Evolutionary conservation across 805 yeast genomes (phyloP), one percentile per base, ranked within the genome.

Genomic region (Debaryomyces castellii): DNA sequence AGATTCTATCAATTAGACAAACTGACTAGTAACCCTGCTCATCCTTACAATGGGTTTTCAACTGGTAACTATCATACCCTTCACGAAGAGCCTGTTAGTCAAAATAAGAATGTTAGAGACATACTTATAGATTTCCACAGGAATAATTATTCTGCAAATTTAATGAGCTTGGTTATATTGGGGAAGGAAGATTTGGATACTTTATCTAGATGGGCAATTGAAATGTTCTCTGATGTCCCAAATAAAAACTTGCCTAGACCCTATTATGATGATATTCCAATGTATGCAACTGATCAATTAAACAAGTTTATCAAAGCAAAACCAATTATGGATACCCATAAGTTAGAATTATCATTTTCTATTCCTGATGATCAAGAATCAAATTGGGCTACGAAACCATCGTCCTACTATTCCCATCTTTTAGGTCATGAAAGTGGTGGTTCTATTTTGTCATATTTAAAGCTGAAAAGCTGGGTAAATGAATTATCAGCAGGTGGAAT

Each of bases 391-490:
- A 75, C 77, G 20, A 81, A 81, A 53, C 96, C 97, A 0, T 75
- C 80, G 5, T 80, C 76, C 45, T 87, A 89, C 64, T 77, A 71
- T 52, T 80, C 91, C 17, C 97, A 94, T 63, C 71, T 94, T 43
- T 69, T 92, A 40, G 98, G 98, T 34, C 98, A 92, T 64, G 99
- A 92, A 68, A 87, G 94, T 40, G 76, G 83, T 40, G 98, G 98
- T 1, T 89, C 97, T 1, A 63, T 92, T 16, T 72, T 89, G 28
- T 78, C 83, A 45, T 77, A 74, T 51, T 77, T 92, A 52, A 92
- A 89, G 66, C 70, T 77, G 51, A 59, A 58, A 46, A 87, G 91
- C 11, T 87, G 91, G 89, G 96, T 92, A 5, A 85, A 80, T 53
- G 84, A 80, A 14, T 73, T 92, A 43, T 80, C 89, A 30, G 82